A percentile compares a stretch with the other conserved stretches of the same genome.
Conservation (phyloP, 768 basidiomycete species). For the Boletus fagicola region DNA sequence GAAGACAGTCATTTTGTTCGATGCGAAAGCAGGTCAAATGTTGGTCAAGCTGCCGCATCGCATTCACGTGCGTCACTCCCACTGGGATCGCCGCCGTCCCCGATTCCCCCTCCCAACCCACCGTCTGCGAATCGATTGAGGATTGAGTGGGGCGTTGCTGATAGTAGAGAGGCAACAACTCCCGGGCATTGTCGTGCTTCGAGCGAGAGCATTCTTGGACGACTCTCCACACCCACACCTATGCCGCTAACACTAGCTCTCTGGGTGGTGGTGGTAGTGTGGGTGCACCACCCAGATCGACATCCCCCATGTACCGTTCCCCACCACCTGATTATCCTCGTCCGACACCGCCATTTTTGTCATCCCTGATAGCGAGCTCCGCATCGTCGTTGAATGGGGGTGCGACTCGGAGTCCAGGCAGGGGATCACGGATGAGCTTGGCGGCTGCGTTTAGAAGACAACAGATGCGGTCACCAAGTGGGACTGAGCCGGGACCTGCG, state of each 20-base stretch:
- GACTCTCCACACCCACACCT: constrained; percentile 9
- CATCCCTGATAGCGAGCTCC: constrained; percentile 32
- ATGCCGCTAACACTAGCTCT: background rate
- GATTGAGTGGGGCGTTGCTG: constrained; percentile 8
- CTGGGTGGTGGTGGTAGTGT: background rate
- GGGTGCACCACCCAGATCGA: background rate
- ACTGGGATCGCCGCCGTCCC: constrained; percentile 21
- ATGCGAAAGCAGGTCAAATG: too few relatives aligned
- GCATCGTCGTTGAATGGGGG: constrained; percentile 33
- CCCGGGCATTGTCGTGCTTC: background rate
- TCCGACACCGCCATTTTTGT: constrained; percentile 34
- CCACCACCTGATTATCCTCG: constrained; percentile 50
- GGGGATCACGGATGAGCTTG: constrained; percentile 56
- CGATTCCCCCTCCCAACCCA: constrained; percentile 37
- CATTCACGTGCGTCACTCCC: background rate
- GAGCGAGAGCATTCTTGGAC: constrained; percentile 6
- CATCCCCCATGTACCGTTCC: constrained; percentile 12
- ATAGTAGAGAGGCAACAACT: constrained; percentile 7
- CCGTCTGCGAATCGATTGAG: constrained; percentile 41
- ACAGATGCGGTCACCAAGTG: constrained; percentile 34
- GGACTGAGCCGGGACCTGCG: constrained; percentile 25
- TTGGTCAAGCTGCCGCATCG: background rate
- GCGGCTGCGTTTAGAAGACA: constrained; percentile 73
- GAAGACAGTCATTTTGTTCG: too few relatives aligned
- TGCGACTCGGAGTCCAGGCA: constrained; percentile 33